A percentile compares a stretch with the other conserved stretches of the same genome.
Evolutionary conservation across 495 filamentous ascomycete genomes (phyloP).

Genomic region (Pyronema omphalodes): DNA sequence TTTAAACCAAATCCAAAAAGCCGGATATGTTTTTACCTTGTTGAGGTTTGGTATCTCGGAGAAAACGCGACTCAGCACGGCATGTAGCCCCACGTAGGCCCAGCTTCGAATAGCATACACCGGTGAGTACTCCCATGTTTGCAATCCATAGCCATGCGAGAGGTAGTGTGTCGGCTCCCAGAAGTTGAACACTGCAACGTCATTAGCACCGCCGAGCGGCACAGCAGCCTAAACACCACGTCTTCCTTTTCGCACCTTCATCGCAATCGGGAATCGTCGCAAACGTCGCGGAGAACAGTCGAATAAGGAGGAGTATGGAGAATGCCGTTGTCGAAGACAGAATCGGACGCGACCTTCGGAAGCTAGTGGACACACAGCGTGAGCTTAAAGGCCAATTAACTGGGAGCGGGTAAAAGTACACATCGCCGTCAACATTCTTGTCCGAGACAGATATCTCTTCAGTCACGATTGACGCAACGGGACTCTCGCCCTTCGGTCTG

Average conservation of each 20-base stretch:
- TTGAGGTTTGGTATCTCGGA: conserved; percentile 40
- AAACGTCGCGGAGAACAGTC: conserved; percentile 58
- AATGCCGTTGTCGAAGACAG: conserved; percentile 34
- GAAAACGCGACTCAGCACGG: conserved; percentile 44
- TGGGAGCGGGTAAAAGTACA: conserved; percentile 1
- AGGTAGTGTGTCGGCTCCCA: conserved; percentile 98
- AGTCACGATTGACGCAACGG: not conserved
- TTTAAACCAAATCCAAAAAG: not conserved
- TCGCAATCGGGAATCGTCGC: conserved; percentile 96
- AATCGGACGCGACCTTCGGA: conserved; percentile 5
- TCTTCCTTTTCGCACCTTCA: conserved; percentile 32
- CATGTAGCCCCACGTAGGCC: conserved; percentile 80
- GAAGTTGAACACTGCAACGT: conserved; percentile 65
- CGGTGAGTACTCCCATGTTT: conserved; percentile 98
- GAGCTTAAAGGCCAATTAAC: not conserved
- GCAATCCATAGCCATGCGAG: conserved; percentile 74
- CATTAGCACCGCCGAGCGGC: not conserved
- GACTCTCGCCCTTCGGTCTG: not conserved
- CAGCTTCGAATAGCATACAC: conserved; percentile 91
- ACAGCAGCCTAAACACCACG: not conserved
- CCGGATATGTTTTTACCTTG: conserved; percentile 26
- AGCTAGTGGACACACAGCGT: not conserved
- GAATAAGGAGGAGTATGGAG: conserved; percentile 54
- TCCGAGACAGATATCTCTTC: conserved; percentile 3
- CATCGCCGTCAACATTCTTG: conserved; percentile 3